Conservation (phyloP, 306 rosid species). For the Casuarina equisetifolia region DNA sequence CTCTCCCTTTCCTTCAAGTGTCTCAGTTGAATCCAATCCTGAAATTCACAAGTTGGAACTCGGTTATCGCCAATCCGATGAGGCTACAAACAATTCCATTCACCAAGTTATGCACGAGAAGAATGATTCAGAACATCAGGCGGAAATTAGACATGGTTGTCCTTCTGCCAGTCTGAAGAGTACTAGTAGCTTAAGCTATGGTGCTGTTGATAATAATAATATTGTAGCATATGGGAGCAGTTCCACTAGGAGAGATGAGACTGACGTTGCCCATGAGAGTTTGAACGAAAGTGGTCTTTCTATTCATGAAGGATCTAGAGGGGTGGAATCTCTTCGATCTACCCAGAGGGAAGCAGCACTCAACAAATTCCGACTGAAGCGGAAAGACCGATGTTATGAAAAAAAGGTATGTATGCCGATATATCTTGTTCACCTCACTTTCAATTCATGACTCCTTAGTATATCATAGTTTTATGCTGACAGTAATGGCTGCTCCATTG, state of each 20-base stretch:
- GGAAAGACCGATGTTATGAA: slow-evolving; percentile 65
- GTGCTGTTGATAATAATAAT: slow-evolving; percentile 24
- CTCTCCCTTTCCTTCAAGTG: slow-evolving; percentile 39
- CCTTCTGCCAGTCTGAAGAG: slow-evolving; percentile 38
- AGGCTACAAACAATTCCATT: slow-evolving; percentile 24
- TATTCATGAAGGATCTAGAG: slow-evolving; percentile 37
- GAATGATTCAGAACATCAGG: slow-evolving; percentile 27
- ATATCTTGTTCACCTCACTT: background rate
- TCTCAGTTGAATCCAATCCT: slow-evolving; percentile 34
- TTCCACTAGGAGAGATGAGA: slow-evolving; percentile 46
- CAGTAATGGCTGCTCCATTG: background rate
- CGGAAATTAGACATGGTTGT: slow-evolving; percentile 38
- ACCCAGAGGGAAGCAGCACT: slow-evolving; percentile 79
- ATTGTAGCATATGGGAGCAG: slow-evolving; percentile 38
- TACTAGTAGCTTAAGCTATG: slow-evolving; percentile 37
- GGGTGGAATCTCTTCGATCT: slow-evolving; percentile 35
- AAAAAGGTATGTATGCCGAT: slow-evolving; percentile 56
- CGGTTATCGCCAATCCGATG: slow-evolving; percentile 33
- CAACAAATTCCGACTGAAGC: slow-evolving; percentile 61
- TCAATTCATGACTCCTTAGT: background rate
- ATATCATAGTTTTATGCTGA: background rate
- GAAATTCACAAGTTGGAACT: slow-evolving; percentile 42
- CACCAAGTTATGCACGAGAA: slow-evolving; percentile 31
- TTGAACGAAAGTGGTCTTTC: slow-evolving; percentile 26
- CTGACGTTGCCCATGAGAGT: slow-evolving; percentile 35